These are phyloP conservation scores for Zygnema cylindricum DNA, from an alignment of 139 green algal genomes.

Conservation along the genomic window DNA sequence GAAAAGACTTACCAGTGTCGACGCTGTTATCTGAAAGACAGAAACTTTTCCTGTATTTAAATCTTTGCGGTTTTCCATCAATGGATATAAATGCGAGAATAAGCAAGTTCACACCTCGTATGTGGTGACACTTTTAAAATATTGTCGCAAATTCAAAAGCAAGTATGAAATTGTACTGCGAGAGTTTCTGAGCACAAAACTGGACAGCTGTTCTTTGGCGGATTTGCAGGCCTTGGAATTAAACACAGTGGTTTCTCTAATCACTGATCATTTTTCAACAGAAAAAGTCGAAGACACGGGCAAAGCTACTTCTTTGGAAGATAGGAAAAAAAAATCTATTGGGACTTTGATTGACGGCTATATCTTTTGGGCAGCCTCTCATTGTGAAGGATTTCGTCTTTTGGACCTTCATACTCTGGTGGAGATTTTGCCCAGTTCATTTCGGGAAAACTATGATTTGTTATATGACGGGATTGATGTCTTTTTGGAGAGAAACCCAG, in stretches of 20 bases:
- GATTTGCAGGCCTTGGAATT: neutral
- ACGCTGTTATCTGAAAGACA: no score
- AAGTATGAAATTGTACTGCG: neutral
- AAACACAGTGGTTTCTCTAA: neutral
- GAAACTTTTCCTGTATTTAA: no score
- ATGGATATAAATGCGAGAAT: no score
- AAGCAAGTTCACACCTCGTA: no score
- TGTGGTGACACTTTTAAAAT: neutral
- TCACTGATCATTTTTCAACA: neutral
- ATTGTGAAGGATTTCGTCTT: neutral
- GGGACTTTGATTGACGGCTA: neutral
- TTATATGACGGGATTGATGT: no score
- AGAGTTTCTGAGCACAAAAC: neutral
- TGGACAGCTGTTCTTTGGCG: neutral
- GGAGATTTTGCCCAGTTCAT: neutral
- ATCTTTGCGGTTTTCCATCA: no score
- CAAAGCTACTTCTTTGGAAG: neutral
- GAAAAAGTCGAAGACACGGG: neutral
- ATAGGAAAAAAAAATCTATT: no score
- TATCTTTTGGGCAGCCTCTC: neutral
- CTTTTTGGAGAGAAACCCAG: no score
- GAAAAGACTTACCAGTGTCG: no score
- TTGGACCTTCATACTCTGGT: neutral
- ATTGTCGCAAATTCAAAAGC: neutral
- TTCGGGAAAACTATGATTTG: neutral